Evolutionary conservation across 768 basidiomycete species (phyloP), one percentile per base, ranked within the genome.

Genomic region (Filobasidium wieringae): DNA sequence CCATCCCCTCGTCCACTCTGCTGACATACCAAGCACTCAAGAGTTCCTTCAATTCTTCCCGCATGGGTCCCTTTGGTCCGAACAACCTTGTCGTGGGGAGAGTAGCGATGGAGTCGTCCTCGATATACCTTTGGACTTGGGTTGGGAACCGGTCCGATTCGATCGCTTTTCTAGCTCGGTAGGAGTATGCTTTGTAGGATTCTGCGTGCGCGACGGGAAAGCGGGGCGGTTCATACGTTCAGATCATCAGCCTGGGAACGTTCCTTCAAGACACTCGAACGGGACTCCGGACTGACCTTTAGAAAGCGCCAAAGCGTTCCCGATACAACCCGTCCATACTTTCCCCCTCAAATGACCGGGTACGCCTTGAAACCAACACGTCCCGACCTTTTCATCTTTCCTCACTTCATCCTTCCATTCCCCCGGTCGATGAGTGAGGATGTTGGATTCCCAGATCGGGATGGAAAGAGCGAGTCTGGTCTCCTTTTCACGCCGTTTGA

Each of bases 1-100:
- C 72, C 33, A 64, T 19, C 30, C 68, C 72, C 32, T 69, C 68
- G 51, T 73, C 72, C 1, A 68, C 66, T 5, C 72, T 56, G 31
- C 67, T 68, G 11, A 73, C 69, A 22, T 70, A 66, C 72, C 72
- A 73, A 22, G 72, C 70, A 31, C 59, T 60, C 7, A 73, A 37
- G 24, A 73, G 51, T 32, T 73, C 72, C 30, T 57, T 62, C 32
- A 73, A 51, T 53, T 73, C 72, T 14, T 64, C 68, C 17, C 65
- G 61, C 59, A 73, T 62, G 7, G 72, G 72, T 58, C 66, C 64
- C 1, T 65, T 64, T 2, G 51, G 59, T 4, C 55, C 59, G 59
- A 67, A 71, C 30, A 73, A 45, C 49, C 61, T 65, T 3, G 70
- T 58, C 9, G 59, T 61, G 4, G 63, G 63, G n/a, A 73, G 50